Percentiles rank a stretch among this genome's conserved stretches.
These are phyloP conservation scores for Annulohypoxylon moriforme DNA, from an alignment of 495 filamentous ascomycete genomes.

Conservation along the genomic window DNA sequence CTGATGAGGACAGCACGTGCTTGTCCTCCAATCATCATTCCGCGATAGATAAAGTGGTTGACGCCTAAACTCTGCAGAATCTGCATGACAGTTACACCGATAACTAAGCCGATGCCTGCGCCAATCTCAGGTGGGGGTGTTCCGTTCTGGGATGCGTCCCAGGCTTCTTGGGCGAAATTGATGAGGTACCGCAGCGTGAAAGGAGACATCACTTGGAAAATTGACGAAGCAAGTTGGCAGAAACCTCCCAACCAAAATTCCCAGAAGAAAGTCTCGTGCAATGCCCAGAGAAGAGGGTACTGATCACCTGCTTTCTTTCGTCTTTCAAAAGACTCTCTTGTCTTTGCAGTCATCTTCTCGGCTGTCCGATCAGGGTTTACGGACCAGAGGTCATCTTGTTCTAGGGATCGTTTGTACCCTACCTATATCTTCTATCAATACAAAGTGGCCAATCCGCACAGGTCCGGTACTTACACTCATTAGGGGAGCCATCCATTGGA, in stretches of 20 bases:
- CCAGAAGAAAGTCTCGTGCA: constrained; percentile 86
- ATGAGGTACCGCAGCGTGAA: constrained; percentile 81
- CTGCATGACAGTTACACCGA: constrained; percentile 84
- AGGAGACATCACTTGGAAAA: constrained; percentile 78
- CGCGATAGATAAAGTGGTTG: constrained; percentile 85
- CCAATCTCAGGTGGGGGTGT: constrained; percentile 69
- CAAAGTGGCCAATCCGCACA: background rate
- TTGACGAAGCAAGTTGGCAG: constrained; percentile 76
- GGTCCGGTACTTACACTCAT: constrained; percentile 65
- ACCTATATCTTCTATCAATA: constrained; percentile 52
- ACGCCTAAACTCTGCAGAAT: constrained; percentile 74
- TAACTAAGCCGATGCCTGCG: constrained; percentile 74
- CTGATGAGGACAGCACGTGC: constrained; percentile 77
- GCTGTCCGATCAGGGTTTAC: constrained; percentile 85
- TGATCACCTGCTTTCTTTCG: constrained; percentile 74
- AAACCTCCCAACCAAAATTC: constrained; percentile 87
- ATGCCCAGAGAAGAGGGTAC: constrained; percentile 78
- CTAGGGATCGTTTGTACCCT: constrained; percentile 86
- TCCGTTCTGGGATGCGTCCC: constrained; percentile 64
- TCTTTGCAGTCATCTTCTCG: constrained; percentile 70
- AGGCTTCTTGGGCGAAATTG: constrained; percentile 82
- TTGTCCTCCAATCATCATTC: constrained; percentile 84
- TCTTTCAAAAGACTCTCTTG: constrained; percentile 73
- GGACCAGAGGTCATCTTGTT: constrained; percentile 85
- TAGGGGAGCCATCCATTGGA: constrained; percentile 75